Evolutionary conservation across 2,329 filamentous ascomycete genomes (phyloP).

Genomic region (Arthrobotrys pseudoclavata): DNA sequence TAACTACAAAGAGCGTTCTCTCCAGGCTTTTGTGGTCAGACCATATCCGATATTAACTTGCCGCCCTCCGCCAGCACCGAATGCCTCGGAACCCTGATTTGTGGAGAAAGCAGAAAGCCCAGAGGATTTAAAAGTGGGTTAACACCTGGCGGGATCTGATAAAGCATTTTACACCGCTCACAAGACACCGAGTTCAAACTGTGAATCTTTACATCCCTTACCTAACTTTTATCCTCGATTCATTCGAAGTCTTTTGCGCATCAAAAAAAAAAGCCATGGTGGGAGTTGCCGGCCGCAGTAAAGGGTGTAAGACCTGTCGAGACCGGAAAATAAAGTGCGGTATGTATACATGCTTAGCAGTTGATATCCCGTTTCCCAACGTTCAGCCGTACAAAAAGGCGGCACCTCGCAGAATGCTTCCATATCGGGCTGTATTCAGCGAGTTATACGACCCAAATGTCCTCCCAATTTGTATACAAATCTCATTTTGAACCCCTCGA

Average conservation of each 20-base stretch:
- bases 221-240: constrained; percentile 11
- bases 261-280: constrained; percentile 43
- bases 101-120: not conserved
- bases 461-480: not conserved
- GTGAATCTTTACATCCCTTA: constrained; percentile 9
- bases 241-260: constrained; percentile 5
- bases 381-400: constrained; percentile 18
- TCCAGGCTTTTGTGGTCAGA: constrained; percentile 23
- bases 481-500: not conserved
- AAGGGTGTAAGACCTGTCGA: constrained; percentile 59
- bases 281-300: constrained; percentile 59
- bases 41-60: constrained; percentile 57
- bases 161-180: constrained; percentile 1
- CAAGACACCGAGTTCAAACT: not conserved
- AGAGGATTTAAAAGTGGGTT: constrained; percentile 20
- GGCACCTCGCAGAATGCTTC: constrained; percentile 48
- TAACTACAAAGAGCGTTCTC: constrained; percentile 2
- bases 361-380: constrained; percentile 11
- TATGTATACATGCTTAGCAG: constrained; percentile 39
- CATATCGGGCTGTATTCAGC: constrained; percentile 44
- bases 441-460: constrained; percentile 2
- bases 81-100: constrained; percentile 29
- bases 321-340: constrained; percentile 59
- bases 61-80: constrained; percentile 31
- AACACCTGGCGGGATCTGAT: constrained; percentile 36